Base-by-base conservation (phyloP, 2,329 filamentous ascomycete genomes). In the Cercospora sp. region DNA sequence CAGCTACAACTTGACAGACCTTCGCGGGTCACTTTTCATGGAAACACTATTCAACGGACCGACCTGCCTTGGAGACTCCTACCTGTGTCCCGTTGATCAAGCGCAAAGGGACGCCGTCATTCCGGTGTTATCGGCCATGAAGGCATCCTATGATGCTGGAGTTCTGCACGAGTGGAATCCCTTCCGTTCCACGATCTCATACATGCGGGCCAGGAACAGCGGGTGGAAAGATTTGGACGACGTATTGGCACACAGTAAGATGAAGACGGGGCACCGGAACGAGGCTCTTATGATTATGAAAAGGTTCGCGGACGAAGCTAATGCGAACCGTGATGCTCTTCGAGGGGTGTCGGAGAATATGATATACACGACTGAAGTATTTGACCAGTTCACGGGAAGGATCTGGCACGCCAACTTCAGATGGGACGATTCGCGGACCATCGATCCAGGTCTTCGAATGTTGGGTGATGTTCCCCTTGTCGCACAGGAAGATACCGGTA, bases 291-390 rank as follows among this genome's bases (percentile, higher is more conserved):
- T 18, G 18, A 42, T 20, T 18, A 23, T 20, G n/a, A n/a, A 39
- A 31, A n/a, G 42, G 1, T 42, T 39, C 33, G 9, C 39, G 58
- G 18, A 60, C 8, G 58, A 60, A 28, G 58, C 58, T 8, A 23
- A 60, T n/a, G 18, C 33, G 8, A 42, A 39, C 33, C 18, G 6
- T 12, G 30, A 60, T 13, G 58, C 58, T 23, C 28, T 36, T 18
- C 30, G 33, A 10, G 58, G 20, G 20, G 13, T 60, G 31, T 60
- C 33, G 18, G 30, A 23, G 33, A 26, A 36, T 13, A 60, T 60
- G 58, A 36, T 23, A 36, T 60, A 60, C 30, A 60, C 58, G 30
- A 42, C 58, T n/a, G 58, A 60, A 39, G 58, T 60, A 23, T 60
- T 60, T 18, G 58, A 60, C n/a, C 30, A 16, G 30, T 23, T 23